Evolutionary conservation across 225 moss, liverwort and hornwort species (phyloP), one percentile per base, ranked within the genome.

Genomic region (Polytrichum commune): DNA sequence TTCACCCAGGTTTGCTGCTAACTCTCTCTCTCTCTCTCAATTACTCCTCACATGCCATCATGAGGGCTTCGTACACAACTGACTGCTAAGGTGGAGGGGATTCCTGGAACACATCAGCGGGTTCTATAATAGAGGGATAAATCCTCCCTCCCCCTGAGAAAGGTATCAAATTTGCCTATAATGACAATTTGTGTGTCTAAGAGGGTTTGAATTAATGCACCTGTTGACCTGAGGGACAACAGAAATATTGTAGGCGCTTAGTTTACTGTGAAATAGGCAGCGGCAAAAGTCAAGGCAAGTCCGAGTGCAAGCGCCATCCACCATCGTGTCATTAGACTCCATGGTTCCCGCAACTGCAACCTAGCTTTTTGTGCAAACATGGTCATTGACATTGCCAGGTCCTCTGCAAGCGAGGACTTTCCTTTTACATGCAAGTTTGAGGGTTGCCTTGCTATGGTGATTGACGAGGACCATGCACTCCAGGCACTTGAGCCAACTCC

Each of bases 241-340:
- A 46, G 46, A 46, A 7, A 46, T 46, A 13, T 46, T 46, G 3
- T 10, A 46, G 13, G 13, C 46, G 13, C 13, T 46, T 46, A 46
- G 2, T 13, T 46, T 7, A 8, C 2, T 28, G 63, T 72, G 69
- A 76, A 67, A 27, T 69, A 56, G 57, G 65, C 54, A 22, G 27
- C 53, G 54, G 72, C 26, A 27, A 73, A 7, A 69, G 78, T 73
- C 35, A 64, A 60, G n/a, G 78, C 75, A 70, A 78, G 54, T 69
- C 73, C 81, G 19, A 76, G 3, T 30, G 3, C 1, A 58, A 60
- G 54, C 4, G 38, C 22, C 18, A 75, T 22, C 81, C 73, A 81
- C 78, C 71, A 70, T 23, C 75, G 81, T 54, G 78, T 76, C 70
- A 63, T 69, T 63, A 62, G 53, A 46, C 72, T 70, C 81, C 78